Evolutionary conservation across 2,329 filamentous ascomycete species (phyloP).

Genomic region (Aspergillus uvarum): DNA sequence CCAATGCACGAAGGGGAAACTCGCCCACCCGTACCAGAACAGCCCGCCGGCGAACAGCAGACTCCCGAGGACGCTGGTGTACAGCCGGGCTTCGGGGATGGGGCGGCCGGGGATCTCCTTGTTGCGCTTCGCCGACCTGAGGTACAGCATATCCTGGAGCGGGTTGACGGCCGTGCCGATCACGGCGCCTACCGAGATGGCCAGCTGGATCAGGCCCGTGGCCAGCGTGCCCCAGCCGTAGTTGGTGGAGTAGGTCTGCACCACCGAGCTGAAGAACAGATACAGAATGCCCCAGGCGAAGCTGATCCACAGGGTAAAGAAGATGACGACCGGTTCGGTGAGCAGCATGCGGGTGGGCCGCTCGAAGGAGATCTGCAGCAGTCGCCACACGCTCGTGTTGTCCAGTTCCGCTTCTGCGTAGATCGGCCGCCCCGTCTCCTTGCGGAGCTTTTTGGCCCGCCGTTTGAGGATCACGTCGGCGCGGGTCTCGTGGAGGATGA

Average conservation of each 20-base stretch:
- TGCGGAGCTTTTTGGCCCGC: slow-evolving; percentile 42
- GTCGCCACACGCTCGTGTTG: slow-evolving; percentile 22
- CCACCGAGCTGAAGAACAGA: slow-evolving; percentile 44
- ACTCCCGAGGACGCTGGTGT: slow-evolving; percentile 44
- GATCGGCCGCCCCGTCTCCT: slow-evolving; percentile 32
- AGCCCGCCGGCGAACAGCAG: slow-evolving; percentile 36
- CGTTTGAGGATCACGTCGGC: slow-evolving; percentile 43
- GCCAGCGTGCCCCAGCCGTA: slow-evolving; percentile 38
- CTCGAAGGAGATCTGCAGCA: slow-evolving; percentile 43
- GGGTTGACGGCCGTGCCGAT: slow-evolving; percentile 45
- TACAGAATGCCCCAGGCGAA: slow-evolving; percentile 49
- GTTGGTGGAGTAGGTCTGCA: slow-evolving; percentile 41
- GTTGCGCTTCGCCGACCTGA: slow-evolving; percentile 27
- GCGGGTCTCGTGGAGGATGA: slow-evolving; percentile 45
- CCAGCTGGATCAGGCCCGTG: slow-evolving; percentile 43
- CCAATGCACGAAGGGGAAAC: slow-evolving; percentile 30
- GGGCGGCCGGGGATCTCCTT: slow-evolving; percentile 38
- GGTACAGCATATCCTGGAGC: slow-evolving; percentile 36
- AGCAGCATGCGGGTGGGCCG: slow-evolving; percentile 41
- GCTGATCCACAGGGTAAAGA: slow-evolving; percentile 47
- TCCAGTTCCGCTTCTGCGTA: slow-evolving; percentile 29
- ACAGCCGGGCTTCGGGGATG: slow-evolving; percentile 46
- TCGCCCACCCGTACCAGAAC: slow-evolving; percentile 40
- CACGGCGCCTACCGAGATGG: slow-evolving; percentile 44
- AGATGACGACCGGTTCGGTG: slow-evolving; percentile 45